phyloP scores from a whole-genome alignment of 73 alveolate genomes.

The Paramecium primaurelia region DNA sequence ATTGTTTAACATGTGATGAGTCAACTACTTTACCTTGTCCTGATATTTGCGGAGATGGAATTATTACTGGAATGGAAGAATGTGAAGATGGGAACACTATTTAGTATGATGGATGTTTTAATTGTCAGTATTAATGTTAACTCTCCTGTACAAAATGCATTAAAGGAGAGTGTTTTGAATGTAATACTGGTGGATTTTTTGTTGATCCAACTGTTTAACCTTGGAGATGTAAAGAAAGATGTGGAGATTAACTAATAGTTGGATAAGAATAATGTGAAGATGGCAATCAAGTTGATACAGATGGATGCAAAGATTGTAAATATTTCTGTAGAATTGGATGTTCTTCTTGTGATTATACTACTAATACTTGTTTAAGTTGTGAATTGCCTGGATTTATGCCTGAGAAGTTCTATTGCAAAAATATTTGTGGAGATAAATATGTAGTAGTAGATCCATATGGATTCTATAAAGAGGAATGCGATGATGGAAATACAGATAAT shows the following conservation, averaged over 20 bases:
- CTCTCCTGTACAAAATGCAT: neutral
- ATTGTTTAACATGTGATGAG: neutral
- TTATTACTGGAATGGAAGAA: neutral
- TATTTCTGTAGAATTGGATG: neutral
- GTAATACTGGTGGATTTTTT: neutral
- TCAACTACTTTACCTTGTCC: neutral
- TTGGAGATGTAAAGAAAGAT: neutral
- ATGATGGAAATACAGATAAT: neutral
- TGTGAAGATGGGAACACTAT: neutral
- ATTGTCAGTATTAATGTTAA: neutral
- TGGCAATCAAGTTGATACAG: neutral
- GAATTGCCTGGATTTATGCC: neutral
- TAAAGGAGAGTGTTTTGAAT: neutral
- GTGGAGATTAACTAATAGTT: neutral
- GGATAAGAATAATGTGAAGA: neutral
- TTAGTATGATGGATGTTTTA: neutral
- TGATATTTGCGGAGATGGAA: neutral
- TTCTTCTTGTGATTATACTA: neutral
- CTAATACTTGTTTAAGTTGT: neutral
- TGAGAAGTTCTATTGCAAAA: neutral
- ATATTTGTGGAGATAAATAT: neutral
- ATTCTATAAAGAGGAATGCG: neutral
- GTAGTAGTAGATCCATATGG: neutral
- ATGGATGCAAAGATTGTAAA: neutral
- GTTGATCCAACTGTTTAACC: neutral